Percentiles rank a stretch among this genome's conserved stretches.
Evolutionary conservation across 2,329 filamentous ascomycete species (phyloP).

Genomic region (Didymellaceae sp.): DNA sequence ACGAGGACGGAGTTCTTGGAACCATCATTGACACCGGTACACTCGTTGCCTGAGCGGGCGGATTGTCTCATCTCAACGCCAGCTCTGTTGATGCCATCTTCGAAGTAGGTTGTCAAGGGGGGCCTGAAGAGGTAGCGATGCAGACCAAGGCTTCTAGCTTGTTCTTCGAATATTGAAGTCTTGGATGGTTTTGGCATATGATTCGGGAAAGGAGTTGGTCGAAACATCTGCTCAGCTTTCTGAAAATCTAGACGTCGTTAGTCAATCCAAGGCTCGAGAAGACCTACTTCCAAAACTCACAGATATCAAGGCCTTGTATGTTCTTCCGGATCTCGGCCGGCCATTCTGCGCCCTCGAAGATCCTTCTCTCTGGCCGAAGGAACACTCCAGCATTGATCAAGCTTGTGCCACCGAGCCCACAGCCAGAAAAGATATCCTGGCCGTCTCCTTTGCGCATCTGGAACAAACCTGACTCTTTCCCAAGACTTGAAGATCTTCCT

Average conservation of each 20-base stretch:
- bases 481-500: constrained; percentile 52
- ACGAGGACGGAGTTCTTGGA: constrained; percentile 71
- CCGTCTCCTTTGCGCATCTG: constrained; percentile 68
- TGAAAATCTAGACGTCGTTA: neutral
- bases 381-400: constrained; percentile 49
- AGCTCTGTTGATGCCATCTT: constrained; percentile 65
- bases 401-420: constrained; percentile 52
- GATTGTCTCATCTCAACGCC: constrained; percentile 69
- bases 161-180: neutral
- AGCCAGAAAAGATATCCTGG: constrained; percentile 67
- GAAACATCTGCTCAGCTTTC: neutral
- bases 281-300: neutral
- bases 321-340: constrained; percentile 61
- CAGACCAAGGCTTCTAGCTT: constrained; percentile 32
- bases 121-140: constrained; percentile 62
- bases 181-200: neutral
- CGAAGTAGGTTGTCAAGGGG: constrained; percentile 69
- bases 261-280: neutral
- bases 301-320: constrained; percentile 53
- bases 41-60: constrained; percentile 66
- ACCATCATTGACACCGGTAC: constrained; percentile 70
- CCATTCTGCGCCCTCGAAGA: constrained; percentile 63
- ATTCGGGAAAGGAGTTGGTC: neutral
- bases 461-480: constrained; percentile 67
- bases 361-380: constrained; percentile 63